A percentile compares a stretch with the other conserved stretches of the same genome.
Conservation (phyloP, 805 yeast genomes). For the Grigorovia humatica region DNA sequence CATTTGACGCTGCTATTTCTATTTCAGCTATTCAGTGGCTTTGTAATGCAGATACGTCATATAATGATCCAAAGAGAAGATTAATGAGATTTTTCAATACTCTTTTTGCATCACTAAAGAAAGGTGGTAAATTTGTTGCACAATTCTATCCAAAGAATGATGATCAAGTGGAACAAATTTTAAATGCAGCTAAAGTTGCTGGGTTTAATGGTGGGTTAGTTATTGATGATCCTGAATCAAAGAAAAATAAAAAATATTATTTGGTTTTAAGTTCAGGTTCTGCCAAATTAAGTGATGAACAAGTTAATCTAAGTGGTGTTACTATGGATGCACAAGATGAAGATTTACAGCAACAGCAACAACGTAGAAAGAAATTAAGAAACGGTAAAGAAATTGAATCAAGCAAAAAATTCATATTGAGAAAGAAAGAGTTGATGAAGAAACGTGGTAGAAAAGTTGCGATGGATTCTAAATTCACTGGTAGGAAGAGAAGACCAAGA, state of each 20-base stretch:
- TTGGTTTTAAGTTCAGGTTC: constrained; percentile 56
- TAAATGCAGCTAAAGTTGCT: constrained; percentile 79
- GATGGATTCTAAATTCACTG: constrained; percentile 82
- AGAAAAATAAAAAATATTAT: constrained; percentile 83
- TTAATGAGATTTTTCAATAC: constrained; percentile 77
- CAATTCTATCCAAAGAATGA: constrained; percentile 94
- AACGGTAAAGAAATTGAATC: constrained; percentile 40
- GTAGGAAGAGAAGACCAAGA: constrained; percentile 63
- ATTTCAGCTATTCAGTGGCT: constrained; percentile 97
- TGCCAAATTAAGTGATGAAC: constrained; percentile 71
- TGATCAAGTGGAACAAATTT: constrained; percentile 65
- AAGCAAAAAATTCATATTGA: constrained; percentile 65
- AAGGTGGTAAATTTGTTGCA: constrained; percentile 96
- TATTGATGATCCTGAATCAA: constrained; percentile 86
- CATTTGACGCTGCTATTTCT: constrained; percentile 92
- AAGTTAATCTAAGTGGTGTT: constrained; percentile 69
- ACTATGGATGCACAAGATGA: constrained; percentile 58
- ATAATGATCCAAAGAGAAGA: constrained; percentile 76
- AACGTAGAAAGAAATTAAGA: constrained; percentile 9
- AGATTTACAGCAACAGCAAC: constrained; percentile 1
- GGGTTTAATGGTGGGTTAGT: constrained; percentile 96
- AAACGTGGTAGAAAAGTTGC: constrained; percentile 88
- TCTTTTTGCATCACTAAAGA: constrained; percentile 69
- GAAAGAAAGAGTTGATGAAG: constrained; percentile 90
- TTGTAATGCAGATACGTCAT: constrained; percentile 84